Base-by-base conservation (phyloP, 2,329 filamentous ascomycete genomes). In the Fusarium paranaense region DNA sequence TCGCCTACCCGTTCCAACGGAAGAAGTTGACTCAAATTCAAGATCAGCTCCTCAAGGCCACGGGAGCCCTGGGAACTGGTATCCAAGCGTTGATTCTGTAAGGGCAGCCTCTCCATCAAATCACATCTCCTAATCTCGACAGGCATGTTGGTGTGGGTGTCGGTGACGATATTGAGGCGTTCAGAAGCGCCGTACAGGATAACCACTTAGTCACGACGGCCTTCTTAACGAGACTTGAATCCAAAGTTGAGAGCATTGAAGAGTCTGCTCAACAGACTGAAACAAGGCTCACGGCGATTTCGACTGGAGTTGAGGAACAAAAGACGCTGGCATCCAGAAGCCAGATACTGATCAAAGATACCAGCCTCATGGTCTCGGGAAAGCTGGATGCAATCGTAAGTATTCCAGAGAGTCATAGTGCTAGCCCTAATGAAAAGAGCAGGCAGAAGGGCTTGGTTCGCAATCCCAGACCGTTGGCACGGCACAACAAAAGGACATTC, bases 51-150 rank as follows among this genome's bases (percentile, higher is more conserved):
- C 30, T 22, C 0, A 33, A 8, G 3, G 64, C 63, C 1, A 67
- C 66, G 1, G 1, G 9, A 10, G 27, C 27, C 4, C 8, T 67
- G 2, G 14, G 13, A 0, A 40, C 0, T 2, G 56, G 67, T 0
- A 14, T 67, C 0, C 66, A 69, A 5, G 27, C 13, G 1, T 35
- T 69, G 1, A 25, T 47, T 2, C 56, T 69, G 66, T 67, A 2
- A 35, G 42, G 7, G 2, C 0, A 16, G 7, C 2, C 11, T 5
- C 4, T 0, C 1, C 13, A 45, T 22, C 1, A 14, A 9, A 20
- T 3, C 2, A 1, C 7, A 5, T 45, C 4, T 22, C 3, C 20
- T 35, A 11, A 58, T 13, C 0, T 10, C 1, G 1, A 6, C 2
- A 68, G 66, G 1, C 14, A 62, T 3, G 6, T 67, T 20, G 54